These are phyloP conservation scores for Aureobasidium sp. DNA, from an alignment of 2,329 filamentous ascomycete genomes.

Conservation along the genomic window DNA sequence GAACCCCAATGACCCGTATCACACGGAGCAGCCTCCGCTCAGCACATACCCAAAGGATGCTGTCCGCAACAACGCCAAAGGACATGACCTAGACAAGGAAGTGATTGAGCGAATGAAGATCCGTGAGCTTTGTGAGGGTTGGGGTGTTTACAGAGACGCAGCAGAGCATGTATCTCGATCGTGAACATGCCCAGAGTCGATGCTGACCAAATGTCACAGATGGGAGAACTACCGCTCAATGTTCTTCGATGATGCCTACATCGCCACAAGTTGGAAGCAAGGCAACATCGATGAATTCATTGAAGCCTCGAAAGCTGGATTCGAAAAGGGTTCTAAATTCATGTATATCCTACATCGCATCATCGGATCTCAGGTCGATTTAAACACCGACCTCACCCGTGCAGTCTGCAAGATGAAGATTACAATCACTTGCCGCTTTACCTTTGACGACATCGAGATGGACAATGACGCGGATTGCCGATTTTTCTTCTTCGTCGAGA, in stretches of 20 bases:
- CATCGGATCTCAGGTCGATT: constrained; percentile 14
- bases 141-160: constrained; percentile 12
- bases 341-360: constrained; percentile 16
- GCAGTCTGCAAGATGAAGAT: constrained; percentile 17
- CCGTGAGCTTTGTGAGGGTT: constrained; percentile 6
- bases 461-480: constrained; percentile 15
- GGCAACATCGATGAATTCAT: constrained; percentile 13
- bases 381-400: constrained; percentile 8
- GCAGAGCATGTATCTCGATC: background rate
- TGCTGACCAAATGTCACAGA: background rate
- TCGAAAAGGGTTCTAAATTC: constrained; percentile 7
- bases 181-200: background rate
- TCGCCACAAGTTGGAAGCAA: constrained; percentile 12
- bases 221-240: constrained; percentile 10
- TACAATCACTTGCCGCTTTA: constrained; percentile 16
- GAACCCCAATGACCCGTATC: background rate
- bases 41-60: constrained; percentile 6
- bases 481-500: constrained; percentile 15
- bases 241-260: constrained; percentile 12
- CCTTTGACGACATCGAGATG: constrained; percentile 15
- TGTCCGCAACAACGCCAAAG: constrained; percentile 7
- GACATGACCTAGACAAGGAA: constrained; percentile 5
- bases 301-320: constrained; percentile 10
- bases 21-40: background rate
- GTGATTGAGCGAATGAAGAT: constrained; percentile 7